phyloP scores from a whole-genome alignment of 768 basidiomycete species.

The Kwoniella europaea region DNA sequence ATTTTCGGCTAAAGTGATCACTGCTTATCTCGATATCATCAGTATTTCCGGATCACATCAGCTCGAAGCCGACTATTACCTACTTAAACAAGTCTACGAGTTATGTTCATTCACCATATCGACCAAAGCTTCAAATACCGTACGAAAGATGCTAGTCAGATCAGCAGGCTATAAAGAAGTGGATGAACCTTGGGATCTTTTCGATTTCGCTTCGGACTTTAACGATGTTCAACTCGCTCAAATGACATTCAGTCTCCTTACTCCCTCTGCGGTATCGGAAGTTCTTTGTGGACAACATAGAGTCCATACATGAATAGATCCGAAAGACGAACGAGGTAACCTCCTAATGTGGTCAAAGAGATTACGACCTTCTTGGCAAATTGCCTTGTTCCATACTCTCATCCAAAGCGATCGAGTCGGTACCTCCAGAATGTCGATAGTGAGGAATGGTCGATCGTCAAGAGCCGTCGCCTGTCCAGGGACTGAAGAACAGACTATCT shows the following conservation, averaged over 20 bases:
- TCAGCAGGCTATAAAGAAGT: background rate
- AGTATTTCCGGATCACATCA: background rate
- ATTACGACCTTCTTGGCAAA: background rate
- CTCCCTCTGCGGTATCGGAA: background rate
- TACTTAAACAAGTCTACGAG: background rate
- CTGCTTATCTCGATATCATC: conserved; percentile 8
- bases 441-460: too few relatives aligned
- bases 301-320: background rate
- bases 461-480: too few relatives aligned
- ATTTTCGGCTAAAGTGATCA: background rate
- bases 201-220: background rate
- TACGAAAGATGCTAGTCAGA: background rate
- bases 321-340: background rate
- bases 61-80: background rate
- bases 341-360: background rate
- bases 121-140: background rate
- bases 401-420: background rate
- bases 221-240: background rate
- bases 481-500: background rate
- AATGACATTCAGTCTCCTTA: background rate
- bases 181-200: background rate
- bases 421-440: background rate
- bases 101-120: background rate
- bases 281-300: background rate
- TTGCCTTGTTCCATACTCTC: conserved; percentile 1